These are phyloP conservation scores for Pyrus hybrid DNA, from an alignment of 331 rosid genomes.

Conservation along the genomic window DNA sequence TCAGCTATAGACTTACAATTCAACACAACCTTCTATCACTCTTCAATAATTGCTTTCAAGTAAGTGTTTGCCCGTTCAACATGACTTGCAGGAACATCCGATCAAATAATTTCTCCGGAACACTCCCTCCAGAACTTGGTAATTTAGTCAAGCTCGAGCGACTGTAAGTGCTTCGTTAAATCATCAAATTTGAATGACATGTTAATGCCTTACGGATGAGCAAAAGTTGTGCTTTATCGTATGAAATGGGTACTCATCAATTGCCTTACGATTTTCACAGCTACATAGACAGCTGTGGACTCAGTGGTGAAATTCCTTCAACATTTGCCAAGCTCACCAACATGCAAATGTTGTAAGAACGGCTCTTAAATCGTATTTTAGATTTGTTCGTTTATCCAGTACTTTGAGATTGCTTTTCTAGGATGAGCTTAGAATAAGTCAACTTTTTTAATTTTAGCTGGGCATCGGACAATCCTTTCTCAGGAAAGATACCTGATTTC, in stretches of 20 bases:
- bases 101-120: slow-evolving; percentile 18
- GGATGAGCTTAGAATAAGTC: background rate
- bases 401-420: background rate
- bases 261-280: slow-evolving; percentile 26
- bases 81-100: background rate
- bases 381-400: background rate
- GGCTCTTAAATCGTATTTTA: background rate
- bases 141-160: slow-evolving; percentile 7
- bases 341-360: slow-evolving; percentile 44
- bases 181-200: background rate
- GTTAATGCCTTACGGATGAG: background rate
- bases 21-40: background rate
- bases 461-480: slow-evolving; percentile 52
- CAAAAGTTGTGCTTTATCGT: background rate
- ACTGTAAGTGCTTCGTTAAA: background rate
- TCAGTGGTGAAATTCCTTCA: background rate
- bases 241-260: background rate
- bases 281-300: slow-evolving; percentile 46
- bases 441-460: slow-evolving; percentile 26
- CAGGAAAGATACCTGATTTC: slow-evolving; percentile 62
- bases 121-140: slow-evolving; percentile 25
- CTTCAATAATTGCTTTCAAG: background rate
- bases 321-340: slow-evolving; percentile 45
- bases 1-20: no score
- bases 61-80: background rate